A percentile compares a stretch with the other conserved stretches of the same genome.
Evolutionary conservation across 192 early-diverging fungal genomes (phyloP).

Genomic region (Umbelopsis isabellina): DNA sequence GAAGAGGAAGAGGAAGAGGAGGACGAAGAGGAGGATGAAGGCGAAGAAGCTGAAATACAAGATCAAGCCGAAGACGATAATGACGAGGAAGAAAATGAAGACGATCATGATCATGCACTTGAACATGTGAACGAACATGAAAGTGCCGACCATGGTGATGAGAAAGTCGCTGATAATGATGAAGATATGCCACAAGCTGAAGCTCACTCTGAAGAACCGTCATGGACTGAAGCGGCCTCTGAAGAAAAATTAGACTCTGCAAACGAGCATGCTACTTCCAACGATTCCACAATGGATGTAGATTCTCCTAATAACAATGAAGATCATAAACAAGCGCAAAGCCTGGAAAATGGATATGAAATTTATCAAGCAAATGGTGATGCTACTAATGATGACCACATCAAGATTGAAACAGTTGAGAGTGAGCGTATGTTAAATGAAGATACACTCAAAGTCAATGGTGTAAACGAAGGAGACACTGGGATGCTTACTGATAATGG

Average conservation of each 20-base stretch:
- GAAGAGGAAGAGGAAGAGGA: constrained; percentile 26
- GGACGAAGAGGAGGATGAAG: constrained; percentile 11
- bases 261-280: not conserved
- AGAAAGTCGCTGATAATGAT: constrained; percentile 38
- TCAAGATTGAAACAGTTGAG: not conserved
- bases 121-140: constrained; percentile 42
- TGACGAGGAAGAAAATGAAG: constrained; percentile 25
- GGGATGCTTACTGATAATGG: constrained; percentile 8
- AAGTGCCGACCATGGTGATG: constrained; percentile 34
- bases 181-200: constrained; percentile 22
- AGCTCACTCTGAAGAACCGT: not conserved
- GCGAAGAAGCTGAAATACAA: constrained; percentile 21
- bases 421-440: constrained; percentile 25
- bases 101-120: constrained; percentile 36
- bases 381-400: not conserved
- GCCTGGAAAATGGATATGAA: constrained; percentile 15
- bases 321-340: not conserved
- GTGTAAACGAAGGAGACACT: constrained; percentile 23
- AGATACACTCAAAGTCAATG: constrained; percentile 22
- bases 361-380: not conserved
- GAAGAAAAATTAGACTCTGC: not conserved
- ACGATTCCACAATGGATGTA: constrained; percentile 11
- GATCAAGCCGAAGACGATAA: constrained; percentile 24
- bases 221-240: not conserved
- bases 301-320: not conserved